These are phyloP conservation scores for Plasmodium inui DNA, from an alignment of 169 alveolate species.

Conservation along the genomic window DNA sequence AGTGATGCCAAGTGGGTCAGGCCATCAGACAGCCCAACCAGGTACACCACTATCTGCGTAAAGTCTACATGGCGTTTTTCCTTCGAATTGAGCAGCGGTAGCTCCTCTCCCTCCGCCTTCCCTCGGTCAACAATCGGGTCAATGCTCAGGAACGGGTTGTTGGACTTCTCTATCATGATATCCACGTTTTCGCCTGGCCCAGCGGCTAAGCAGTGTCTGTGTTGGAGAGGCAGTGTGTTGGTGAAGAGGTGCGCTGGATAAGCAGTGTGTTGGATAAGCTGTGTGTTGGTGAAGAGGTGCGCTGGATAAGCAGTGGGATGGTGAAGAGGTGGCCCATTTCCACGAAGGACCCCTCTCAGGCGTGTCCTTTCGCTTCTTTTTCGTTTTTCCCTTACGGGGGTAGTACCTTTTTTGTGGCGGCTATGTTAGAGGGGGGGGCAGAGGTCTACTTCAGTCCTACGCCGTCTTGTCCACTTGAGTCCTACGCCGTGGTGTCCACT, in stretches of 20 bases:
- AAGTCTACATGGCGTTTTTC: conserved; percentile 23
- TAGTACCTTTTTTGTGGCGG: not conserved
- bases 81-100: conserved; percentile 25
- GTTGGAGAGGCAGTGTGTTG: not conserved
- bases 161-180: conserved; percentile 66
- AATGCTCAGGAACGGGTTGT: conserved; percentile 42
- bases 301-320: not conserved
- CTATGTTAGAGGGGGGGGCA: not conserved
- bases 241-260: not conserved
- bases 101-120: conserved; percentile 29
- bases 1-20: conserved; percentile 90
- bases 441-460: not conserved
- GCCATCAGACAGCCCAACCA: conserved; percentile 93
- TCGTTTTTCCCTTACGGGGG: not conserved
- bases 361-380: not conserved
- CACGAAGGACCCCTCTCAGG: not conserved
- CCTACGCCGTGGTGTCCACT: not conserved
- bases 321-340: not conserved
- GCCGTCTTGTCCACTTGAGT: no score
- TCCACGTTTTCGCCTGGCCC: not conserved
- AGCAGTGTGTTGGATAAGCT: not conserved
- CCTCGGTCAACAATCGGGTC: conserved; percentile 66
- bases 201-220: not conserved
- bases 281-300: not conserved
- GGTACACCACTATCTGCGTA: conserved; percentile 80